These are phyloP conservation scores for Quercus agrifolia DNA, from an alignment of 306 rosid genomes.

Conservation along the genomic window DNA sequence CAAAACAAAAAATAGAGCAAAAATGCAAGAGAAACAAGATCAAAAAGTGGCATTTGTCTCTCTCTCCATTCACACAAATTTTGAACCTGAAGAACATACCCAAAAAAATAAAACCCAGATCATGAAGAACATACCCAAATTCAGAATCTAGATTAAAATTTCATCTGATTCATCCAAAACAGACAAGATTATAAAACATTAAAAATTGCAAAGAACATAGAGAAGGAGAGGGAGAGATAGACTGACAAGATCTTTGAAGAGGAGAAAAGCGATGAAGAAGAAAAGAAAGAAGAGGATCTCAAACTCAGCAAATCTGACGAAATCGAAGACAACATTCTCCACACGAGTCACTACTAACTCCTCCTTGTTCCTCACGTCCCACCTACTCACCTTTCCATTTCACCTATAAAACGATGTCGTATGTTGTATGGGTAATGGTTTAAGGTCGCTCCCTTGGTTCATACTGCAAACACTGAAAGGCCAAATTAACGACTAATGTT, in stretches of 20 bases:
- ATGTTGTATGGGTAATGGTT: too few relatives aligned
- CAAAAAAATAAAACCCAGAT: too few relatives aligned
- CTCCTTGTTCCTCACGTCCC: slow-evolving; percentile 27
- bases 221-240: not conserved
- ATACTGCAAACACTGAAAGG: slow-evolving; percentile 87
- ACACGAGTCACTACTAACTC: slow-evolving; percentile 53
- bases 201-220: not conserved
- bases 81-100: too few relatives aligned
- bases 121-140: too few relatives aligned
- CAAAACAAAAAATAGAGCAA: too few relatives aligned
- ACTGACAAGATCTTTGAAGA: slow-evolving; percentile 89
- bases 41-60: too few relatives aligned
- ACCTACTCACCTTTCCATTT: slow-evolving; percentile 42
- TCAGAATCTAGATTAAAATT: not conserved
- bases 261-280: slow-evolving; percentile 63
- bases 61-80: too few relatives aligned
- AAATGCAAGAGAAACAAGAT: too few relatives aligned
- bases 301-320: slow-evolving; percentile 70
- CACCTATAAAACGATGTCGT: not conserved
- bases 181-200: not conserved
- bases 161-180: not conserved
- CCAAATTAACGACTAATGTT: slow-evolving; percentile 72
- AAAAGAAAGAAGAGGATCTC: slow-evolving; percentile 85
- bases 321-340: slow-evolving; percentile 45
- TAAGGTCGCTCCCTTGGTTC: slow-evolving; percentile 77